Percentiles rank a stretch among this genome's conserved stretches.
phyloP scores from a whole-genome alignment of 768 basidiomycete species.

The Boletus speciosus region DNA sequence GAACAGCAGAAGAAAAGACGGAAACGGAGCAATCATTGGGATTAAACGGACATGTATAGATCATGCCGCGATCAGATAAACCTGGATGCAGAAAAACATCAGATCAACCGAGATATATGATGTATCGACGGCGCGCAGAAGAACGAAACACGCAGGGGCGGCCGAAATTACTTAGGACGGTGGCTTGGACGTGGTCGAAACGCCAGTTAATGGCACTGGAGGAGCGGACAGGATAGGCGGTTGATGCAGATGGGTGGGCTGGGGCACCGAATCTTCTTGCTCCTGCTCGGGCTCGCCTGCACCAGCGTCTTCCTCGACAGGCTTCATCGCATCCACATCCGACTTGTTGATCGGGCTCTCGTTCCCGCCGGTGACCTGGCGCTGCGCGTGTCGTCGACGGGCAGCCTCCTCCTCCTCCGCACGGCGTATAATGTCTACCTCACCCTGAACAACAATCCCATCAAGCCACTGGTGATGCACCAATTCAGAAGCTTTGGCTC shows the following conservation, averaged over 20 bases:
- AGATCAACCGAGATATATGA: neutral
- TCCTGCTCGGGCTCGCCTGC: conserved; percentile 12
- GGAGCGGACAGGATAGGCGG: conserved; percentile 34
- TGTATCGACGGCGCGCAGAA: neutral
- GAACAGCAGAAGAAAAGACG: neutral
- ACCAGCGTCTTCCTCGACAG: conserved; percentile 51
- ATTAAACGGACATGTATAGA: conserved; percentile 1
- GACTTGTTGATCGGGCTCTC: conserved; percentile 14
- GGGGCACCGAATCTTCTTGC: neutral
- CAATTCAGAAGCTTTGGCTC: conserved; percentile 85
- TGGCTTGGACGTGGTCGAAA: conserved; percentile 13
- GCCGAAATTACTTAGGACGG: neutral
- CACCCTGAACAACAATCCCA: conserved; percentile 82
- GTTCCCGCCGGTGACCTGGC: conserved; percentile 1
- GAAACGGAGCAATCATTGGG: neutral
- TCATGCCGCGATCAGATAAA: conserved; percentile 4
- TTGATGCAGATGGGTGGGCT: conserved; percentile 14
- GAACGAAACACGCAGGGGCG: neutral
- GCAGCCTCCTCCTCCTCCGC: conserved; percentile 52
- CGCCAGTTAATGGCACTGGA: conserved; percentile 17
- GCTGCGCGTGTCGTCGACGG: conserved; percentile 19
- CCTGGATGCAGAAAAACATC: neutral
- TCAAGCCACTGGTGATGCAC: conserved; percentile 86
- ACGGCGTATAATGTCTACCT: conserved; percentile 74
- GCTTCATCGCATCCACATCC: conserved; percentile 67